Conservation (phyloP, 306 rosid species). For the Medicago arabica region DNA sequence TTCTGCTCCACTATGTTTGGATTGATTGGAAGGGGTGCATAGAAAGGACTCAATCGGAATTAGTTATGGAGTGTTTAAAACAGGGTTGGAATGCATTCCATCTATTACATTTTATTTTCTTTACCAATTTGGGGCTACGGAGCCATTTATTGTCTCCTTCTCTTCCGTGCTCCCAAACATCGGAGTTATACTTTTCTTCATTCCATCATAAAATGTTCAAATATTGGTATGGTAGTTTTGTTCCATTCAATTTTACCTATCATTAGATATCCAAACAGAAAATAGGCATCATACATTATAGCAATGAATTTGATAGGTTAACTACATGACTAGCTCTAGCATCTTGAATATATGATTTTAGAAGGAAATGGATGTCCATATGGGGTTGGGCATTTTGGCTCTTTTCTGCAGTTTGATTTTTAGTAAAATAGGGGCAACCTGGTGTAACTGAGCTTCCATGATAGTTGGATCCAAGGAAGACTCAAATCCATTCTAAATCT, state of each 20-base stretch:
- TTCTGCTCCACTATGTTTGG: conserved; percentile 10
- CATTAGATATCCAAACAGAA: conserved; percentile 4
- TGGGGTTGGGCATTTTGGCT: not conserved
- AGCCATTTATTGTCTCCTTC: not conserved
- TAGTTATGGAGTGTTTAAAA: not conserved
- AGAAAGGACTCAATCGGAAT: not conserved
- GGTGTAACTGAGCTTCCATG: not conserved
- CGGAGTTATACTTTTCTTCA: not conserved
- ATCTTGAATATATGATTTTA: conserved; percentile 7
- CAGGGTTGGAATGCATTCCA: conserved; percentile 2
- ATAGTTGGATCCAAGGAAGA: not conserved
- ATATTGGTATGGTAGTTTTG: not conserved
- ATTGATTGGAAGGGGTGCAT: not conserved
- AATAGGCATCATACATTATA: not conserved
- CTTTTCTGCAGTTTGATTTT: not conserved
- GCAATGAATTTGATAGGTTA: not conserved
- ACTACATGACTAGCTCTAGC: not conserved
- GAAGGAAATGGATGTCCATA: conserved; percentile 22
- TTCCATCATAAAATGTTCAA: not conserved
- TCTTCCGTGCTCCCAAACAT: not conserved
- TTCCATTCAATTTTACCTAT: not conserved
- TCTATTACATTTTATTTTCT: not conserved
- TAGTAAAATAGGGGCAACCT: not conserved
- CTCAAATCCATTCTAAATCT: not conserved
- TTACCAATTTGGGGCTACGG: not conserved